These are phyloP conservation scores for Fusarium falciforme DNA, from an alignment of 2,329 filamentous ascomycete genomes.

Conservation along the genomic window DNA sequence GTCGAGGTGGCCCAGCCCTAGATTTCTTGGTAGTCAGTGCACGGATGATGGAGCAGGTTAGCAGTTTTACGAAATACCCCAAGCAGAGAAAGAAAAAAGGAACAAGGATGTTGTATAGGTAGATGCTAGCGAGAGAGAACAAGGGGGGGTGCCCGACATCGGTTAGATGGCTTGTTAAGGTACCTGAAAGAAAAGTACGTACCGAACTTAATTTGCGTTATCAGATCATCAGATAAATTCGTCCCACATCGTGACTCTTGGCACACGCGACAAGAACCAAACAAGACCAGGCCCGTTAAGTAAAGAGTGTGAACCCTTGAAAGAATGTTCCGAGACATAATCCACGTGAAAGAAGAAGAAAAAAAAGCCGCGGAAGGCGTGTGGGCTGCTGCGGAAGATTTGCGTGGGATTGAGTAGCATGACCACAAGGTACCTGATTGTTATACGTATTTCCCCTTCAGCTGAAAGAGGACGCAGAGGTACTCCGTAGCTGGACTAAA, in stretches of 20 bases:
- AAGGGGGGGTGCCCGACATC: slow-evolving; percentile 11
- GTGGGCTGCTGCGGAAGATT: background rate
- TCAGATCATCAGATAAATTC: slow-evolving; percentile 52
- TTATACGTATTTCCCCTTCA: background rate
- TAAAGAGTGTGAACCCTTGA: background rate
- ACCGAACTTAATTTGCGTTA: slow-evolving; percentile 33
- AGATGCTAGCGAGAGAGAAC: background rate
- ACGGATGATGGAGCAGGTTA: background rate
- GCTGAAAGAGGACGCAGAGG: background rate
- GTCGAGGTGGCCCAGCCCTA: slow-evolving; percentile 3
- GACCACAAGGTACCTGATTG: background rate
- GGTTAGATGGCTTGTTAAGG: background rate
- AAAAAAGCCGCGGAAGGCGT: background rate
- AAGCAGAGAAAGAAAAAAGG: background rate
- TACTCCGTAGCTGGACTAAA: background rate
- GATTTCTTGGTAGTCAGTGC: background rate
- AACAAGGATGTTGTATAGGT: background rate
- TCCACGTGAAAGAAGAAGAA: background rate
- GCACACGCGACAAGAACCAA: background rate
- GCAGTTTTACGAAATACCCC: slow-evolving; percentile 1
- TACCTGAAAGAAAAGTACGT: background rate
- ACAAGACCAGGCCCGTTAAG: background rate
- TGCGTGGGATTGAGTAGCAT: background rate
- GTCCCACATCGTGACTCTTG: slow-evolving; percentile 16
- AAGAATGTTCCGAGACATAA: background rate